Percentiles rank a stretch among this genome's conserved stretches.
Conservation (phyloP, 2,329 filamentous ascomycete species). For the Hortaea sp. region DNA sequence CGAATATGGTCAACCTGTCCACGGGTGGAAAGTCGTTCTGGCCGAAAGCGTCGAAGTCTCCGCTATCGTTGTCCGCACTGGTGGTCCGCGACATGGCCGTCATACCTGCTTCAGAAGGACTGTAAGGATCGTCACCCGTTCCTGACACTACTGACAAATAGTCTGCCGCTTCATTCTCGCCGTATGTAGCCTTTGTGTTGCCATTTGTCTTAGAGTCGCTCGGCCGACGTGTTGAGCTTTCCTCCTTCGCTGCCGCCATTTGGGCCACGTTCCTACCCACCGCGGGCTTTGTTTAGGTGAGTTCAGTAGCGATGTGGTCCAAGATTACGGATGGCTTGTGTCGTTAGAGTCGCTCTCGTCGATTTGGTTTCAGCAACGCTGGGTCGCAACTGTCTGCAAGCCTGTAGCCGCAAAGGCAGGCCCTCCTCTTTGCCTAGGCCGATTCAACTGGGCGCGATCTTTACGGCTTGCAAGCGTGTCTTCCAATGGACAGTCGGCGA, state of each 20-base stretch:
- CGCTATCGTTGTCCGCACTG: constrained; percentile 68
- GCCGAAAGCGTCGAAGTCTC: constrained; percentile 70
- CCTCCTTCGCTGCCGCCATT: constrained; percentile 22
- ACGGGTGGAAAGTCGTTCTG: constrained; percentile 80
- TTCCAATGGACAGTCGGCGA: no score
- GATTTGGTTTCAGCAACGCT: no score
- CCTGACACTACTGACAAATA: constrained; percentile 29
- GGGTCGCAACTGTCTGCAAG: no score
- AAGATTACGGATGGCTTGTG: no score
- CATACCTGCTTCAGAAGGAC: constrained; percentile 33
- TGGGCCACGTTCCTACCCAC: constrained; percentile 14
- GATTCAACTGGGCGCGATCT: no score
- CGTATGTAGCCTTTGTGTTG: constrained; percentile 8
- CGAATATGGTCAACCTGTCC: constrained; percentile 82
- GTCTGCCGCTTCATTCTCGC: constrained; percentile 13
- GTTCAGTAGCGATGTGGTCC: neutral
- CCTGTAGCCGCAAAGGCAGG: no score
- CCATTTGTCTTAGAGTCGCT: constrained; percentile 5
- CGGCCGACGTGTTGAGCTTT: constrained; percentile 12
- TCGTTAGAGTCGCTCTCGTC: no score
- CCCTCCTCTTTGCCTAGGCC: no score
- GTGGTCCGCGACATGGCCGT: constrained; percentile 58
- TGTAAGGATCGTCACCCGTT: constrained; percentile 24
- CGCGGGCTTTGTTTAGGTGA: neutral
- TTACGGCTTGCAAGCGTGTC: no score